Conservation (phyloP, 2,329 filamentous ascomycete species). For the Ilyonectria sp. region DNA sequence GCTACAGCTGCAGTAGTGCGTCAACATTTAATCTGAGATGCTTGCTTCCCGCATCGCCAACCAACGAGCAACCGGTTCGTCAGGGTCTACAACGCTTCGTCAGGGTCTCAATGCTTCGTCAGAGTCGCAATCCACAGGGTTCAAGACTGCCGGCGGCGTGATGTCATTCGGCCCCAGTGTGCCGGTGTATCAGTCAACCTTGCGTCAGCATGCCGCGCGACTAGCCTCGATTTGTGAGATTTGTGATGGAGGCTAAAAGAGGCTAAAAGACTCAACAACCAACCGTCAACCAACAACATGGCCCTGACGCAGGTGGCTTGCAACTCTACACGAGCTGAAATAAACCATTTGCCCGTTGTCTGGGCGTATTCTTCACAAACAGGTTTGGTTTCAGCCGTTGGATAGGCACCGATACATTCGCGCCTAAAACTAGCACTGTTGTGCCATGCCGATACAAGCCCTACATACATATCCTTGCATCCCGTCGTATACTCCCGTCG, state of each 20-base stretch:
- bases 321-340: not conserved
- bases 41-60: not conserved
- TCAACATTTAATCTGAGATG: not conserved
- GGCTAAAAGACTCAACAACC: not conserved
- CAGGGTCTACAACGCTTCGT: not conserved
- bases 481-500: slow-evolving; percentile 2
- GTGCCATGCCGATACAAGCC: not conserved
- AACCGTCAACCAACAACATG: not conserved
- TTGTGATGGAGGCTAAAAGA: slow-evolving; percentile 3
- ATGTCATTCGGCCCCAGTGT: slow-evolving; percentile 35
- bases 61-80: not conserved
- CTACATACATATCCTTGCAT: not conserved
- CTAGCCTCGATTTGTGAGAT: slow-evolving; percentile 5
- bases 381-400: not conserved
- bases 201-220: slow-evolving; percentile 27
- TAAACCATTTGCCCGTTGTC: not conserved
- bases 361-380: not conserved
- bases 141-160: slow-evolving; percentile 23
- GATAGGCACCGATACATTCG: not conserved
- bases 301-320: slow-evolving; percentile 3
- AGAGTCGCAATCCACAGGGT: slow-evolving; percentile 21
- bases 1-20: not conserved
- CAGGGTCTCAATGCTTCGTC: slow-evolving; percentile 6
- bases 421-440: not conserved
- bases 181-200: slow-evolving; percentile 33